Evolutionary conservation across 2,329 filamentous ascomycete genomes (phyloP).

Genomic region (Aspergillus viridinutans): DNA sequence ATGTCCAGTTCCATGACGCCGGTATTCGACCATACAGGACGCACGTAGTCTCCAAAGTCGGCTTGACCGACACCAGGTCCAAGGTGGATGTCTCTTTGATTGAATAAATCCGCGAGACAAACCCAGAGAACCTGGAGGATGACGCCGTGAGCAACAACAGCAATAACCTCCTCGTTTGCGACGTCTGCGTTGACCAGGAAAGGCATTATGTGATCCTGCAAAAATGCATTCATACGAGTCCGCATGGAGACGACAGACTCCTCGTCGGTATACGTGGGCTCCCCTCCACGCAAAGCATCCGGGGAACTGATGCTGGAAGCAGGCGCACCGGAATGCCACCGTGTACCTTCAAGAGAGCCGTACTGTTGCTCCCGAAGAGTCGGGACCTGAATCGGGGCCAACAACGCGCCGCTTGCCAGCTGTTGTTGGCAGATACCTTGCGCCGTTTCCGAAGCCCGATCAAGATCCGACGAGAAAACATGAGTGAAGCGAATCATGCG

Average conservation of each 20-base stretch:
- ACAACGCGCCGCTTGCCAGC: slow-evolving; percentile 1
- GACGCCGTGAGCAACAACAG: slow-evolving; percentile 55
- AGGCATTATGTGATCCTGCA: slow-evolving; percentile 60
- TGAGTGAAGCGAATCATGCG: slow-evolving; percentile 62
- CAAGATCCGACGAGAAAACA: slow-evolving; percentile 73
- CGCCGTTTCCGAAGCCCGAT: slow-evolving; percentile 59
- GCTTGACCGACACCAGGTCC: slow-evolving; percentile 33
- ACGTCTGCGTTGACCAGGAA: slow-evolving; percentile 39
- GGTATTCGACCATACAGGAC: slow-evolving; percentile 62
- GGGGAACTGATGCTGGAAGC: slow-evolving; percentile 11
- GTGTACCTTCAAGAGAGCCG: slow-evolving; percentile 33
- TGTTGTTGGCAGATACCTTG: slow-evolving; percentile 17
- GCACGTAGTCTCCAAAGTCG: slow-evolving; percentile 44
- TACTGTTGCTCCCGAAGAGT: slow-evolving; percentile 38
- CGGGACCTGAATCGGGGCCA: slow-evolving; percentile 11
- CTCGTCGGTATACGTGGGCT: slow-evolving; percentile 50
- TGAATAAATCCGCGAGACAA: slow-evolving; percentile 56
- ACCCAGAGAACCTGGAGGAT: slow-evolving; percentile 57
- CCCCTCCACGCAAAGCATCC: slow-evolving; percentile 21
- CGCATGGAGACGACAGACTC: slow-evolving; percentile 68
- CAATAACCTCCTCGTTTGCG: slow-evolving; percentile 52
- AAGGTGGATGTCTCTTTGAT: slow-evolving; percentile 43
- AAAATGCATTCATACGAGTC: slow-evolving; percentile 60
- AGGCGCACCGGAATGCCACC: slow-evolving; percentile 20
- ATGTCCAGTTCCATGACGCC: slow-evolving; percentile 54